A percentile compares a stretch with the other conserved stretches of the same genome.
These are phyloP conservation scores for Colletotrichum liriopes DNA, from an alignment of 2,329 filamentous ascomycete genomes.

Conservation along the genomic window DNA sequence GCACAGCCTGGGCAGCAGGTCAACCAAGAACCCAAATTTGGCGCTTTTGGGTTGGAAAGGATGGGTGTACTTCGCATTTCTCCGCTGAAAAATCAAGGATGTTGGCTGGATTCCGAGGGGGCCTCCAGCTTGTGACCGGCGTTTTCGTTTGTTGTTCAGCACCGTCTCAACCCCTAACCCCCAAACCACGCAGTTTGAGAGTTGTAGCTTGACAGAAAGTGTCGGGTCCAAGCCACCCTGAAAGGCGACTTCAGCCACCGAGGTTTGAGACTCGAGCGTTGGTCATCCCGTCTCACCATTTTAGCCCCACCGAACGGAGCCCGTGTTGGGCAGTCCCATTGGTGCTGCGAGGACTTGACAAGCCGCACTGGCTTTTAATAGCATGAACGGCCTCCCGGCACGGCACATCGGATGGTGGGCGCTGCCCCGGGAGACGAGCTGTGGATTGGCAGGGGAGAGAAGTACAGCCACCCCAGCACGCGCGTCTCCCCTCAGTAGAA, in stretches of 20 bases:
- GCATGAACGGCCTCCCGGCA: slow-evolving; percentile 38
- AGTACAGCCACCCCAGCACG: slow-evolving; percentile 32
- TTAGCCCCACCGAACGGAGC: slow-evolving; percentile 15
- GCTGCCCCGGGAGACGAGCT: slow-evolving; percentile 9
- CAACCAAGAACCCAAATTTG: background rate
- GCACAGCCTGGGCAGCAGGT: slow-evolving; percentile 19
- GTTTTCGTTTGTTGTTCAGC: background rate
- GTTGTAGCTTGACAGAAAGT: background rate
- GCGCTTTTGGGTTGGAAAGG: background rate
- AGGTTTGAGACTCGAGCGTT: slow-evolving; percentile 33
- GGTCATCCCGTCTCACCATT: slow-evolving; percentile 38
- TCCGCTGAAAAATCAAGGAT: slow-evolving; percentile 2
- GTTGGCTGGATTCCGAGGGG: background rate
- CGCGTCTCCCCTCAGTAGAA: slow-evolving; percentile 27
- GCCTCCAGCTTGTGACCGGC: background rate
- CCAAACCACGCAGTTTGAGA: background rate
- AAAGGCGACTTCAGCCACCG: slow-evolving; percentile 31
- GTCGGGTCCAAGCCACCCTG: slow-evolving; percentile 6
- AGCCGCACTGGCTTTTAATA: slow-evolving; percentile 30
- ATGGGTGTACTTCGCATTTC: background rate
- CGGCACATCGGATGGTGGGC: slow-evolving; percentile 38
- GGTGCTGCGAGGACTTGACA: background rate
- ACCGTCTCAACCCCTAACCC: slow-evolving; percentile 4
- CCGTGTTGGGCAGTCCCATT: slow-evolving; percentile 11
- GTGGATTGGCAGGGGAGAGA: background rate